Evolutionary conservation across 805 yeast species (phyloP), one percentile per base, ranked within the genome.

Genomic region (Hanseniaspora nectarophila): DNA sequence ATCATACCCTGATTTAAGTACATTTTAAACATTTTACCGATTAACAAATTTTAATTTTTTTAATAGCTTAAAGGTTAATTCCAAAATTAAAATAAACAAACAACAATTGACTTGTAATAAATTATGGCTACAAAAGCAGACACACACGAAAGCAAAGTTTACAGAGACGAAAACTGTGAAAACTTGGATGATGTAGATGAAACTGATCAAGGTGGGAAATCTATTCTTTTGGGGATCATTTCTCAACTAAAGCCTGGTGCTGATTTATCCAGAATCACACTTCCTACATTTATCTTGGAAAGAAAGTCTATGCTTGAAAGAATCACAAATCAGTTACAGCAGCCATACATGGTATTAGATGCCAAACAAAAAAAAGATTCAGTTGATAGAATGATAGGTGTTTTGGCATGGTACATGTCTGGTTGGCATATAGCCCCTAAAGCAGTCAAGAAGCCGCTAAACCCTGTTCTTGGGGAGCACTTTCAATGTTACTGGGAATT

Each of bases 391-490:
- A 89, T 92, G 60, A 62, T 86, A 6, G 69, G 76, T 42, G 81
- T 90, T 7, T 81, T 84, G 21, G 78, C 80, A 61, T 90, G 96
- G 95, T 92, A 92, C 65, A 73, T 92, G 66, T 78, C 96, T 3
- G 87, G 94, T 45, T 92, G 97, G 97, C 97, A 92, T 63, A 92
- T 92, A 64, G 92, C 97, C 1, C 98, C 97, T 28, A 90, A 90
- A 64, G 98, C 97, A 3, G 98, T 92, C 15, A 92, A 92, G 65
- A 92, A 92, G 67, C 98, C 98, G 0, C 72, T 92, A 61, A 92
- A 92, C 63, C 98, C 98, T 1, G 87, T 92, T 6, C 64, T 92
- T 24, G 97, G 97, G 29, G 98, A 92, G 64, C 75, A 82, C 58
- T 92, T 86, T 66, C 77, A 86, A 20, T 82, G 95, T 62, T 89